Evolutionary conservation across 2,329 filamentous ascomycete genomes (phyloP).

Genomic region (Fusarium sambucinum): DNA sequence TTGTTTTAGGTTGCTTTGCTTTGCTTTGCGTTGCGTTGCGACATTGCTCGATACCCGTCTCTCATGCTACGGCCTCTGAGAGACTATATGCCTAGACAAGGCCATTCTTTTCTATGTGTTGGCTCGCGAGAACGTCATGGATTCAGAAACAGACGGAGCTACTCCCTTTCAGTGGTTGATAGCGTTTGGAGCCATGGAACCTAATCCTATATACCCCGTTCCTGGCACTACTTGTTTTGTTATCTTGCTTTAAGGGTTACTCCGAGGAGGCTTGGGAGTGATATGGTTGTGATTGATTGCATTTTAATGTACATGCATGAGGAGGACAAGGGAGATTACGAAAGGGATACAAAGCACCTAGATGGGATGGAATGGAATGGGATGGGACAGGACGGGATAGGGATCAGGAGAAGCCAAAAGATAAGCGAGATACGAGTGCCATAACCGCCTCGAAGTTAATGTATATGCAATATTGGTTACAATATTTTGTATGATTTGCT

Average conservation of each 20-base stretch:
- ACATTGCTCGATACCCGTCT: slow-evolving; percentile 44
- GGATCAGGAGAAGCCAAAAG: slow-evolving; percentile 8
- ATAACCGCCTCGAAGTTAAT: slow-evolving; percentile 34
- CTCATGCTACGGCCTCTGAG: slow-evolving; percentile 43
- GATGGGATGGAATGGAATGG: not conserved
- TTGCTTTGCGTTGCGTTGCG: slow-evolving; percentile 24
- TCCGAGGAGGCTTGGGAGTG: slow-evolving; percentile 28
- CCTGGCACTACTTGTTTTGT: slow-evolving; percentile 44
- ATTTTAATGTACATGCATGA: slow-evolving; percentile 34
- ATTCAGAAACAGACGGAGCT: slow-evolving; percentile 43
- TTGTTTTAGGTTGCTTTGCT: slow-evolving; percentile 38
- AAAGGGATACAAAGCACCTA: not conserved
- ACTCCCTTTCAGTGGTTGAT: slow-evolving; percentile 32
- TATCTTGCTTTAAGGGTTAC: slow-evolving; percentile 27
- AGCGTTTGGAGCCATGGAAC: slow-evolving; percentile 47
- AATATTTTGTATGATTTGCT: not conserved
- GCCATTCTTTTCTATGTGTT: slow-evolving; percentile 38
- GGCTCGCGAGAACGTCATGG: slow-evolving; percentile 38
- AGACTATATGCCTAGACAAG: slow-evolving; percentile 45
- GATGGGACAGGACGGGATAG: not conserved
- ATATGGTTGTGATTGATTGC: slow-evolving; percentile 25
- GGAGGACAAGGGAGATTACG: slow-evolving; percentile 23
- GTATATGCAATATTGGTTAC: slow-evolving; percentile 22
- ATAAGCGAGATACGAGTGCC: slow-evolving; percentile 28
- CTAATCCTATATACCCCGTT: slow-evolving; percentile 48